phyloP scores from a whole-genome alignment of 2,329 filamentous ascomycete species.

The Cadophora malorum region DNA sequence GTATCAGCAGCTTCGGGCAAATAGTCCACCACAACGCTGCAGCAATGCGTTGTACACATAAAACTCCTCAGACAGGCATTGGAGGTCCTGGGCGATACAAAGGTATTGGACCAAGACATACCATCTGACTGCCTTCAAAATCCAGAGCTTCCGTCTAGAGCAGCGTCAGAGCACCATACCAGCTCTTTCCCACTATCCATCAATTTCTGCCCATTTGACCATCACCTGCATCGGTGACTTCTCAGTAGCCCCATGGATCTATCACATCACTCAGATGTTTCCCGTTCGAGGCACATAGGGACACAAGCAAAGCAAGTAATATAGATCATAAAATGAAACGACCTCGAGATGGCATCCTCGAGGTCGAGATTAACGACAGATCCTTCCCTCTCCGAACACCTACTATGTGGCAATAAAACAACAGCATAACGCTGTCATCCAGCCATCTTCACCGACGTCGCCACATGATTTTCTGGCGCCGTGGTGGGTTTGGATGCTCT shows the following conservation, averaged over 20 bases:
- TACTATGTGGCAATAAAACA: slow-evolving; percentile 30
- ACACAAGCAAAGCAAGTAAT: slow-evolving; percentile 26
- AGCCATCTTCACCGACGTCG: slow-evolving; percentile 38
- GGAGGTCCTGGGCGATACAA: too few relatives aligned
- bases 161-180: too few relatives aligned
- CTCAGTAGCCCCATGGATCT: too few relatives aligned
- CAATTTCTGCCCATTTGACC: too few relatives aligned
- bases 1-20: neutral
- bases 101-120: too few relatives aligned
- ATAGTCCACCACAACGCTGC: neutral
- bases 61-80: too few relatives aligned
- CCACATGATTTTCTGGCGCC: slow-evolving; percentile 40
- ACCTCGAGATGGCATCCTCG: slow-evolving; percentile 45
- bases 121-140: too few relatives aligned
- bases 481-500: slow-evolving; percentile 45
- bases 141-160: too few relatives aligned
- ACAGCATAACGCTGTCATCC: slow-evolving; percentile 44
- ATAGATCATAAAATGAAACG: slow-evolving; percentile 51
- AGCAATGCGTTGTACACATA: neutral
- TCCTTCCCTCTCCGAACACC: slow-evolving; percentile 47
- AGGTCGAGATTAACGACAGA: slow-evolving; percentile 51
- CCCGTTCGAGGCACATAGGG: neutral
- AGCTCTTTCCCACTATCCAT: too few relatives aligned
- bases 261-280: too few relatives aligned
- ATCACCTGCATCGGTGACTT: too few relatives aligned